A percentile compares a stretch with the other conserved stretches of the same genome.
Evolutionary conservation across 73 alveolate genomes (phyloP).

Genomic region (Halteria grandinella): DNA sequence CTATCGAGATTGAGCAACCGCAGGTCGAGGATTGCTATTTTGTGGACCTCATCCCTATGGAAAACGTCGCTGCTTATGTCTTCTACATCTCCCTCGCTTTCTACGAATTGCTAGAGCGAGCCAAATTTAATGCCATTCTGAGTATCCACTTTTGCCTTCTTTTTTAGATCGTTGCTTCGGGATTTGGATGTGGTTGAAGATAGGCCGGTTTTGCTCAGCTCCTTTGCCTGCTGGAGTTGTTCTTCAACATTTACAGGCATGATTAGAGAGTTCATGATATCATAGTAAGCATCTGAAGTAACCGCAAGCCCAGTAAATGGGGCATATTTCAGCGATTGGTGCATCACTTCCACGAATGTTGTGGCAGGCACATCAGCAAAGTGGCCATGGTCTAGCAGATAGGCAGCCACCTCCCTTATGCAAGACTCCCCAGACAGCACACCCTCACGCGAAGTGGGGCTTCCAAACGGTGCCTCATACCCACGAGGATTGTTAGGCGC

Average conservation of each 20-base stretch:
- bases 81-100: conserved; percentile 88
- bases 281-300: conserved; percentile 46
- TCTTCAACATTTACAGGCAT: conserved; percentile 46
- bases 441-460: conserved; percentile 86
- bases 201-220: background rate
- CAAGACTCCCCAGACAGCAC: conserved; percentile 97
- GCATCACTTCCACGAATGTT: conserved; percentile 94
- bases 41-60: conserved; percentile 90
- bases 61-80: conserved; percentile 88
- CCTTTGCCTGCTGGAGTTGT: conserved; percentile 23
- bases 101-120: conserved; percentile 87
- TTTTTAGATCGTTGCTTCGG: conserved; percentile 58
- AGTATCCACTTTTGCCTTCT: conserved; percentile 47
- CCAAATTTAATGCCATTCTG: conserved; percentile 88
- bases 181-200: conserved; percentile 3
- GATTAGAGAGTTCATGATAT: conserved; percentile 23
- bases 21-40: conserved; percentile 94
- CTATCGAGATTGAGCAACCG: conserved; percentile 95
- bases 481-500: conserved; percentile 99
- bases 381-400: conserved; percentile 83
- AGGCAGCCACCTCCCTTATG: conserved; percentile 98
- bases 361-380: conserved; percentile 95
- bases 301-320: conserved; percentile 49
- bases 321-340: conserved; percentile 60
- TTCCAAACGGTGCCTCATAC: conserved; percentile 84